Conservation (phyloP, 345 rosid genomes). For the Ceriops decandra region DNA sequence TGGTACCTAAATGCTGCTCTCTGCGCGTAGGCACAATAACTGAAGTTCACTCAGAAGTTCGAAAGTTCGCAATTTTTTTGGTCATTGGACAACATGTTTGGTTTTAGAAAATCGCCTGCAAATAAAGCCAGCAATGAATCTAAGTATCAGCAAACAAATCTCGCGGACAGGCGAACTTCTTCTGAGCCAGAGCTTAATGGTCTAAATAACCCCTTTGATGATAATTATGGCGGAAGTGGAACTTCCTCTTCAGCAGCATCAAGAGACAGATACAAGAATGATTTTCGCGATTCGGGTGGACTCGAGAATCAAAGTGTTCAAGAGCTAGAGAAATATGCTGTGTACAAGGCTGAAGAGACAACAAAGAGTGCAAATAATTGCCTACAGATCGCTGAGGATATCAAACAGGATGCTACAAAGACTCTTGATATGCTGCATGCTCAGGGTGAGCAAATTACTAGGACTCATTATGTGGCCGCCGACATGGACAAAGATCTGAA, state of each 20-base stretch:
- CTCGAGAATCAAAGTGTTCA: conserved; percentile 28
- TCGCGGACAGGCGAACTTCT: conserved; percentile 9
- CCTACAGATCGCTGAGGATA: conserved; percentile 25
- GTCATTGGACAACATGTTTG: conserved; percentile 49
- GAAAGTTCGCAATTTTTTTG: background rate
- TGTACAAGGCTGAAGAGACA: conserved; percentile 27
- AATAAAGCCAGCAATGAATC: conserved; percentile 24
- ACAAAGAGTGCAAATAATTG: conserved; percentile 25
- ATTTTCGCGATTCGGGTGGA: conserved; percentile 26
- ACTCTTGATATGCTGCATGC: conserved; percentile 32
- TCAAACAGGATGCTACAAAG: conserved; percentile 24
- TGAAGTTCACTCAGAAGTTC: background rate
- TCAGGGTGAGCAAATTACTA: conserved; percentile 32
- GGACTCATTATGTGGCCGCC: conserved; percentile 28
- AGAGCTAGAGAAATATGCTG: conserved; percentile 32
- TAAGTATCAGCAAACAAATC: conserved; percentile 3
- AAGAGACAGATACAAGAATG: conserved; percentile 20
- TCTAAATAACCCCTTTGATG: conserved; percentile 5
- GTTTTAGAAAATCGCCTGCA: conserved; percentile 49
- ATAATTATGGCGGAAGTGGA: background rate
- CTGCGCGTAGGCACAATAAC: background rate
- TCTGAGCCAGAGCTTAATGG: conserved; percentile 18
- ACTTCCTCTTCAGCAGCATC: background rate
- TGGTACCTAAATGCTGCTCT: background rate
- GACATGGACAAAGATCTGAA: conserved; percentile 33